Conservation (phyloP, 106 monocot genomes). For the Apostasia shenzhenica region DNA sequence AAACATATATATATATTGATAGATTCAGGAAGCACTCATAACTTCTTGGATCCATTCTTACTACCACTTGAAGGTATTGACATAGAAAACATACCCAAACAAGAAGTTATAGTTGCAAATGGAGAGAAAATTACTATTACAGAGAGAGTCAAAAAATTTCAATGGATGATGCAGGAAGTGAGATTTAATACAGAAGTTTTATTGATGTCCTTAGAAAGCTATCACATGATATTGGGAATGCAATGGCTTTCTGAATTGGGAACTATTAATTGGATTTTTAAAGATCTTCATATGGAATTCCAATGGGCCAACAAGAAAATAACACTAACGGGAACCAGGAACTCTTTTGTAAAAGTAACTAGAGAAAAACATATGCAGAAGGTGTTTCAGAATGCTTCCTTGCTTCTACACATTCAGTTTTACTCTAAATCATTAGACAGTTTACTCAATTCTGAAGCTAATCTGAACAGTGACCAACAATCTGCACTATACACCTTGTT, state of each 20-base stretch:
- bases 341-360: not conserved
- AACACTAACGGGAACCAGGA: too few relatives aligned
- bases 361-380: not conserved
- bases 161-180: not conserved
- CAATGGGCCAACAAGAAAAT: too few relatives aligned
- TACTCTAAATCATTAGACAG: not conserved
- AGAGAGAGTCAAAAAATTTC: not conserved
- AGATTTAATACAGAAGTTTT: not conserved
- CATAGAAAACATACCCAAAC: not conserved
- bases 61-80: too few relatives aligned
- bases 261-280: not conserved
- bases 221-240: not conserved
- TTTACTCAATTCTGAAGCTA: not conserved
- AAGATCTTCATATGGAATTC: not conserved
- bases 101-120: not conserved
- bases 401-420: not conserved
- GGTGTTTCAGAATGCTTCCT: not conserved
- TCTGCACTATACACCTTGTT: not conserved
- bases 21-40: not conserved
- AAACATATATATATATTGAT: not conserved
- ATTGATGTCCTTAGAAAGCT: not conserved
- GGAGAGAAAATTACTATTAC: not conserved
- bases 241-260: not conserved
- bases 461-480: not conserved
- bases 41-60: not conserved